These are phyloP conservation scores for Starmerella potacharoeniae DNA, from an alignment of 805 yeast species.

Conservation along the genomic window DNA sequence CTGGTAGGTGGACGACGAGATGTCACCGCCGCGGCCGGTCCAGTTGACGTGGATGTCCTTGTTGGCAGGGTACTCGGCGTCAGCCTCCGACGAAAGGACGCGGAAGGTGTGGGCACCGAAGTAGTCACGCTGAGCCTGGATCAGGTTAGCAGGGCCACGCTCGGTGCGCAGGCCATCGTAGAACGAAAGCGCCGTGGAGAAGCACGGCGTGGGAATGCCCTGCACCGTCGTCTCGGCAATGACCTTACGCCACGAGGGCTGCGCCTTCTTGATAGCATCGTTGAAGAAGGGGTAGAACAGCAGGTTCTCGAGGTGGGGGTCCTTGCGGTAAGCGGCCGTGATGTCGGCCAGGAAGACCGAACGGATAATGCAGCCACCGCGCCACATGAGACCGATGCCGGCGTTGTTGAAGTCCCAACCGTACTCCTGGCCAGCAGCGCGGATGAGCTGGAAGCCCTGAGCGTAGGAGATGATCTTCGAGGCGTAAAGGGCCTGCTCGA, in stretches of 20 bases:
- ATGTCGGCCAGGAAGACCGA: slow-evolving; percentile 96
- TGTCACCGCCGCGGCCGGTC: slow-evolving; percentile 98
- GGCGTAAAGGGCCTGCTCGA: slow-evolving; percentile 97
- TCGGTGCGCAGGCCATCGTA: slow-evolving; percentile 98
- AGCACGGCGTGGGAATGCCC: slow-evolving; percentile 98
- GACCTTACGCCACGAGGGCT: slow-evolving; percentile 88
- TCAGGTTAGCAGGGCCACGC: slow-evolving; percentile 89
- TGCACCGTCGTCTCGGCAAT: slow-evolving; percentile 62
- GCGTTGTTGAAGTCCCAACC: slow-evolving; percentile 97
- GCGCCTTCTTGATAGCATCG: slow-evolving; percentile 84
- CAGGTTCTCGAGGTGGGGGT: slow-evolving; percentile 89
- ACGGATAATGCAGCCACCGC: slow-evolving; percentile 99
- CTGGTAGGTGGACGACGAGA: slow-evolving; percentile 86
- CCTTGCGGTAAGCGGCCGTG: slow-evolving; percentile 88
- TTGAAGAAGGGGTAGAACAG: slow-evolving; percentile 92
- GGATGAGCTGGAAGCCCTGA: slow-evolving; percentile 98
- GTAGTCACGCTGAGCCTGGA: slow-evolving; percentile 99
- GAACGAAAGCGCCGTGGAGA: slow-evolving; percentile 92
- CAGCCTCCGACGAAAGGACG: slow-evolving; percentile 78
- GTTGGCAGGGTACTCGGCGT: slow-evolving; percentile 63
- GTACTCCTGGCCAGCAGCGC: slow-evolving; percentile 95
- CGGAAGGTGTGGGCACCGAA: slow-evolving; percentile 99
- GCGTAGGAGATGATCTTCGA: slow-evolving; percentile 97
- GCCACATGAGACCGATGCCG: slow-evolving; percentile 98
- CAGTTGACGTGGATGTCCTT: slow-evolving; percentile 91